phyloP scores from a whole-genome alignment of 179 eudicot genomes.

The Spergularia azorica region DNA sequence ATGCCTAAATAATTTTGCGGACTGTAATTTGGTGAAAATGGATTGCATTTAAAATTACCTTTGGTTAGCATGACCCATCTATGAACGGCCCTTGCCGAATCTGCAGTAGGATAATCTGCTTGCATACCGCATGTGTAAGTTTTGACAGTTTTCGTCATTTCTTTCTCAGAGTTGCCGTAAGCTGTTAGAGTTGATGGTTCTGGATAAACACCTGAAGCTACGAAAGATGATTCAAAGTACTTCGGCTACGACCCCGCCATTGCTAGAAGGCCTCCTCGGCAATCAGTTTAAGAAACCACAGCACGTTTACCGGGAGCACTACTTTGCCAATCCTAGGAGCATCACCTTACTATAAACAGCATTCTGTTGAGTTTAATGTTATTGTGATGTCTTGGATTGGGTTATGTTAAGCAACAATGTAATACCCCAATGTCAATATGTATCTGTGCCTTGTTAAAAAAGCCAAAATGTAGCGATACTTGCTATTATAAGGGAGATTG shows the following conservation, averaged over 20 bases:
- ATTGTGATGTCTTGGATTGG: not conserved
- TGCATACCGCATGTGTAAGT: not conserved
- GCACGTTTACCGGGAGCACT: conserved; percentile 59
- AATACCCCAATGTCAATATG: conserved; percentile 1
- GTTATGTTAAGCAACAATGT: not conserved
- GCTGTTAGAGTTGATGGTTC: conserved; percentile 65
- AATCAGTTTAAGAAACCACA: conserved; percentile 41
- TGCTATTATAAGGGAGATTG: too few relatives aligned
- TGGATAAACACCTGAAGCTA: conserved; percentile 66
- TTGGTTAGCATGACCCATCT: too few relatives aligned
- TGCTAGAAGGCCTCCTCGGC: conserved; percentile 53
- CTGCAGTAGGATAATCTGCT: too few relatives aligned
- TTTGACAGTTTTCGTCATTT: conserved; percentile 4
- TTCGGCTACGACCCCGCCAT: conserved; percentile 48
- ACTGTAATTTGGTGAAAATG: too few relatives aligned
- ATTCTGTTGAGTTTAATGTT: not conserved
- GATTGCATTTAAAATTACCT: too few relatives aligned
- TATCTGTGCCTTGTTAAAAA: not conserved
- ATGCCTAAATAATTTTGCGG: too few relatives aligned
- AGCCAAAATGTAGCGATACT: too few relatives aligned
- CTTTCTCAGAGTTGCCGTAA: conserved; percentile 68
- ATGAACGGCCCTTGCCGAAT: too few relatives aligned
- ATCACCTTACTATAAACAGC: conserved; percentile 40
- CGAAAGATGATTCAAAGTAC: conserved; percentile 70
- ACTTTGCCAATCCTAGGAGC: conserved; percentile 84